Conservation (phyloP, 495 filamentous ascomycete genomes). For the Daldinia vernicosa region DNA sequence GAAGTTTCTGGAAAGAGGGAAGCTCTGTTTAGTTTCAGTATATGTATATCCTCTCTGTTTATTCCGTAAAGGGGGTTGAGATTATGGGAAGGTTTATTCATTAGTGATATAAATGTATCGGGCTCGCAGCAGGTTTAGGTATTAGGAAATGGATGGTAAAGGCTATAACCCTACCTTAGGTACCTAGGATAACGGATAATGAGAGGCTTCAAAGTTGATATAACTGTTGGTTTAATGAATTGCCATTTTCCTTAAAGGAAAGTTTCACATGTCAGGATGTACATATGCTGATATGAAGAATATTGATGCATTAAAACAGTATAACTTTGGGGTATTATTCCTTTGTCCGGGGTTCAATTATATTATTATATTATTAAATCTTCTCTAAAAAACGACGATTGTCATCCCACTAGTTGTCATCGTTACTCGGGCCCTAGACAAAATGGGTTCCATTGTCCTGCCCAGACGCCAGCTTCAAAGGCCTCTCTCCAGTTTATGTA, state of each 20-base stretch:
- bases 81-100: not conserved
- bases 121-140: not conserved
- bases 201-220: not conserved
- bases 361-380: no score
- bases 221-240: not conserved
- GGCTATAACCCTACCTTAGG: no score
- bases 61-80: not conserved
- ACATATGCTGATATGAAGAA: not conserved
- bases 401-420: constrained; percentile 11
- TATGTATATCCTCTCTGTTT: not conserved
- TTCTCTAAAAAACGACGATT: constrained; percentile 26
- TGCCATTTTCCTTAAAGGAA: not conserved
- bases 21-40: not conserved
- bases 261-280: not conserved
- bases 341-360: not conserved
- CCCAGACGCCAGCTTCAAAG: constrained; percentile 29
- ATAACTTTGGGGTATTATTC: constrained; percentile 7
- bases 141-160: not conserved
- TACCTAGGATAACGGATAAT: no score
- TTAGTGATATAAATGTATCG: not conserved
- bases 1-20: not conserved
- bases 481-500: constrained; percentile 48
- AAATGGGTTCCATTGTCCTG: constrained; percentile 39
- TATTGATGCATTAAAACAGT: not conserved
- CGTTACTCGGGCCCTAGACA: constrained; percentile 5